Evolutionary conservation across 2,329 filamentous ascomycete species (phyloP).

Genomic region (Colletotrichum chrysophilum): DNA sequence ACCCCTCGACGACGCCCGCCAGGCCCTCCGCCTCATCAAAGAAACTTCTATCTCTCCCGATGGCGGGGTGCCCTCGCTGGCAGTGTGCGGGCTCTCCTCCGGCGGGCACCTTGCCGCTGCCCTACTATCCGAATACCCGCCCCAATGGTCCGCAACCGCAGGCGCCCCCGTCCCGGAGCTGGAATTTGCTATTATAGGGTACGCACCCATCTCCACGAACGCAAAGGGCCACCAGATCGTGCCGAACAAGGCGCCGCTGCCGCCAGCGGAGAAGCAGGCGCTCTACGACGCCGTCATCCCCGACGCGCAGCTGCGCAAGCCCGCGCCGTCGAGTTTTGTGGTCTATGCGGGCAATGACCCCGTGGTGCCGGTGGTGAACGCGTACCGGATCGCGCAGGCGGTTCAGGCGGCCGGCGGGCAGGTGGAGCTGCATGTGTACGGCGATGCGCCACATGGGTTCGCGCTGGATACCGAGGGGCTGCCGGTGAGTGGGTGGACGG

Average conservation of each 20-base stretch:
- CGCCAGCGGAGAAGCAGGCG: constrained; percentile 27
- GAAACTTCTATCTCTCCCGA: not conserved
- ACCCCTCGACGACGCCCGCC: constrained; percentile 24
- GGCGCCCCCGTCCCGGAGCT: constrained; percentile 15
- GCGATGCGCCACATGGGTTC: constrained; percentile 26
- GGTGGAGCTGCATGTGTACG: constrained; percentile 25
- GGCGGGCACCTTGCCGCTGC: constrained; percentile 26
- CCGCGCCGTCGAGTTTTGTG: constrained; percentile 25
- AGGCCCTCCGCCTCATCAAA: constrained; percentile 22
- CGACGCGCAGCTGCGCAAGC: constrained; percentile 20
- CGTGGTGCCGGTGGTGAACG: constrained; percentile 25
- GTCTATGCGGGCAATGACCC: constrained; percentile 25
- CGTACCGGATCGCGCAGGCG: constrained; percentile 24
- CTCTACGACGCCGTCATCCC: constrained; percentile 25
- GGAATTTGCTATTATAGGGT: constrained; percentile 25
- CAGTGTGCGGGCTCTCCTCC: constrained; percentile 25
- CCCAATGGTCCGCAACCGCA: constrained; percentile 13
- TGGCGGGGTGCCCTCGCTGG: not conserved
- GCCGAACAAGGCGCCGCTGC: constrained; percentile 22
- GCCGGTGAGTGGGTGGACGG: constrained; percentile 23
- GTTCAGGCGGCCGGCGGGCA: constrained; percentile 14
- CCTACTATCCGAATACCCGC: constrained; percentile 22
- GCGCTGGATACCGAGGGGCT: constrained; percentile 22
- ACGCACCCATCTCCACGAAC: constrained; percentile 28
- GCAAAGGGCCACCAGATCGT: constrained; percentile 24